phyloP scores from a whole-genome alignment of 768 basidiomycete species.

The Tulasnella sp. region DNA sequence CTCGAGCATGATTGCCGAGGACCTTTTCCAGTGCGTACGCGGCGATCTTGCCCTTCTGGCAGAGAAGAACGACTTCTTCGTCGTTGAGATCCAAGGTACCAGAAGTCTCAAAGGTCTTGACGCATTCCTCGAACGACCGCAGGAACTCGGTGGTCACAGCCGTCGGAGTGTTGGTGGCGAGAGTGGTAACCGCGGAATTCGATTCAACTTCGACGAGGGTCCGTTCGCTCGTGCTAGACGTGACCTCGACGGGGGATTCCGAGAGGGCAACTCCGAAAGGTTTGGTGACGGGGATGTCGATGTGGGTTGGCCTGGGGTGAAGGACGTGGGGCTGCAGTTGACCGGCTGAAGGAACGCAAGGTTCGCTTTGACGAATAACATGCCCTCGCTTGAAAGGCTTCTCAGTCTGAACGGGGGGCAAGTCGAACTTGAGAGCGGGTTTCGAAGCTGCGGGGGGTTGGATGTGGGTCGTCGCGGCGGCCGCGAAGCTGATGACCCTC shows the following conservation, averaged over 20 bases:
- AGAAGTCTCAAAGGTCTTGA: constrained; percentile 66
- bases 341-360: not conserved
- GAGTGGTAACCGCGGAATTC: not conserved
- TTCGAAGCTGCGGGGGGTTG: constrained; percentile 22
- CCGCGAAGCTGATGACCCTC: constrained; percentile 44
- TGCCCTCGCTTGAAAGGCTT: constrained; percentile 41
- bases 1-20: constrained; percentile 74
- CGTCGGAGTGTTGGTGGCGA: not conserved
- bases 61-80: constrained; percentile 83
- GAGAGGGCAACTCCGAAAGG: not conserved
- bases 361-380: not conserved
- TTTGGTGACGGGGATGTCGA: not conserved
- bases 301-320: not conserved
- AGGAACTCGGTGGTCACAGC: not conserved
- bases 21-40: constrained; percentile 93
- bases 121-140: constrained; percentile 66
- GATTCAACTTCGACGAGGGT: not conserved
- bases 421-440: not conserved
- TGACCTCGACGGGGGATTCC: not conserved
- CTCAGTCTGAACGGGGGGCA: constrained; percentile 29
- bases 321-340: not conserved
- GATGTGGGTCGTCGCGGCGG: constrained; percentile 22
- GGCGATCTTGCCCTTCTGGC: constrained; percentile 87
- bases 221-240: not conserved
- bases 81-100: constrained; percentile 65